A percentile compares a stretch with the other conserved stretches of the same genome.
Evolutionary conservation across 495 filamentous ascomycete genomes (phyloP).

Genomic region (Penicillium bialowiezense): DNA sequence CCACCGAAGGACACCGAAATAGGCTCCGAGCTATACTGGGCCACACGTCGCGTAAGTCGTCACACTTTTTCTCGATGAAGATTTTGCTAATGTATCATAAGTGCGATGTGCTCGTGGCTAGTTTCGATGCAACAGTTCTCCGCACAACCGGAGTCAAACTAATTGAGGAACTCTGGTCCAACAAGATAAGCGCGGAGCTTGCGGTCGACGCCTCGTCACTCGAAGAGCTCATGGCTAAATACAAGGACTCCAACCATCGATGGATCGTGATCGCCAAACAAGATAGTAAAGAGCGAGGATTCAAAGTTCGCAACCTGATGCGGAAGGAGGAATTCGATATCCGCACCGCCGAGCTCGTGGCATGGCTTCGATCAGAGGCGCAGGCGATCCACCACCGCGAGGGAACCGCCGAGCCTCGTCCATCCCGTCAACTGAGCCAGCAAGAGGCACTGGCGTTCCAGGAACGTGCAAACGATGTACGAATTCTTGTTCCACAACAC

Average conservation of each 20-base stretch:
- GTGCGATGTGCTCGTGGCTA: conserved; percentile 88
- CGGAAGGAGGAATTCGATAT: conserved; percentile 85
- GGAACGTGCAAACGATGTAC: conserved; percentile 69
- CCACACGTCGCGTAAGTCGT: conserved; percentile 57
- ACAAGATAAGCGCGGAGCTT: conserved; percentile 87
- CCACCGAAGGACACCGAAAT: conserved; percentile 63
- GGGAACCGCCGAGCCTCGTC: conserved; percentile 43
- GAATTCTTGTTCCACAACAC: conserved; percentile 74
- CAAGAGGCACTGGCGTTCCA: conserved; percentile 31
- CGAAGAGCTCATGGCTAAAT: conserved; percentile 67
- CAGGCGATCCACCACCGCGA: conserved; percentile 71
- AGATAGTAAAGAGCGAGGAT: conserved; percentile 61
- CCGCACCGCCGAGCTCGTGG: conserved; percentile 66
- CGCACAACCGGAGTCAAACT: conserved; percentile 72
- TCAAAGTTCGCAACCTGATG: conserved; percentile 73
- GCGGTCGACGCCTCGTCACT: conserved; percentile 68
- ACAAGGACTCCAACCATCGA: conserved; percentile 72
- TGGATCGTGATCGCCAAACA: conserved; percentile 89
- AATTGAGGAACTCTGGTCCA: conserved; percentile 74
- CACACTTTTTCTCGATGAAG: background rate
- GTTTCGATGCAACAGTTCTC: conserved; percentile 75
- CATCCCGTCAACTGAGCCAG: conserved; percentile 46
- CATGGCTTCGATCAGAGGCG: conserved; percentile 78
- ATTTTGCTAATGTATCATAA: conserved; percentile 13
- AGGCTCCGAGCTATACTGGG: conserved; percentile 53